These are phyloP conservation scores for Eucalyptus lansdowneana DNA, from an alignment of 345 rosid species.

Conservation along the genomic window DNA sequence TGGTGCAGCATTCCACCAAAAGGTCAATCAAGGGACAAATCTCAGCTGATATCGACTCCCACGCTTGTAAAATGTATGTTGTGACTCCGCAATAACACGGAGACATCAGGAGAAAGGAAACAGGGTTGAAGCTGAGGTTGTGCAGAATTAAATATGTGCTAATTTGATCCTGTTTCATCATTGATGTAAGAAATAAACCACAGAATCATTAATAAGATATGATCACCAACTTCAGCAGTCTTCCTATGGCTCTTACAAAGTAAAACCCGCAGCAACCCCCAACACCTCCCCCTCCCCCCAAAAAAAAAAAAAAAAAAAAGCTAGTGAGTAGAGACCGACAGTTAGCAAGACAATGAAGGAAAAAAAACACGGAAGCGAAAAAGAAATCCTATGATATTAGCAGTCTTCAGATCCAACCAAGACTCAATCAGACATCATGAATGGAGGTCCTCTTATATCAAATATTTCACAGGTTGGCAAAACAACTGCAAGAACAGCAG, in stretches of 20 bases:
- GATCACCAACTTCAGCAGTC: not conserved
- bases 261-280: not conserved
- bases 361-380: not conserved
- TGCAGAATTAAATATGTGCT: not conserved
- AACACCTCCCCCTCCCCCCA: no score
- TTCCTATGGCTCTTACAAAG: not conserved
- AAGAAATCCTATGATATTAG: not conserved
- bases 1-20: conserved; percentile 21
- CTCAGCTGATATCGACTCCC: conserved; percentile 25
- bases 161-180: not conserved
- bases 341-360: no score
- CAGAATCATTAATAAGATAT: not conserved
- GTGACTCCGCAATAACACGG: conserved; percentile 3
- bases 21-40: conserved; percentile 3
- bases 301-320: not conserved
- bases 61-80: conserved; percentile 42
- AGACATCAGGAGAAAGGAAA: not conserved
- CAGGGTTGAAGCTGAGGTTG: not conserved
- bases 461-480: not conserved
- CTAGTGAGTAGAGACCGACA: not conserved
- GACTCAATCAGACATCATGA: not conserved
- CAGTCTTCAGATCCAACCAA: not conserved
- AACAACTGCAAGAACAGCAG: not conserved
- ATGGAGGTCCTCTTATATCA: not conserved
- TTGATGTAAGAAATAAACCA: not conserved